A percentile compares a stretch with the other conserved stretches of the same genome.
These are phyloP conservation scores for Aspergillus oerlinghausenensis DNA, from an alignment of 2,329 filamentous ascomycete species.

Conservation along the genomic window DNA sequence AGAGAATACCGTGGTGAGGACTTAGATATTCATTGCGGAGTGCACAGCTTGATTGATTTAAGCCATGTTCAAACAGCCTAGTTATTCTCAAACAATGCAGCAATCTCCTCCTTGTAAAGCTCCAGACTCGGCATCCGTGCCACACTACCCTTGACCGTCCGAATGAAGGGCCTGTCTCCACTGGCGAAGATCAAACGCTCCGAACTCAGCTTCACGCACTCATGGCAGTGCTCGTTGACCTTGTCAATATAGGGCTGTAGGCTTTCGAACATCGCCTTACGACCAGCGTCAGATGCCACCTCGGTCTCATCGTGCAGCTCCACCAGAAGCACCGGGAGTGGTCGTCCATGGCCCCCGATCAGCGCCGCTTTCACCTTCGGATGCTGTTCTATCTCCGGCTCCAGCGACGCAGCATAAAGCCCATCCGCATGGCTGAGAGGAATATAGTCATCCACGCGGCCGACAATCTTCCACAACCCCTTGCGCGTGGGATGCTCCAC, in stretches of 20 bases:
- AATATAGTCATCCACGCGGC: constrained; percentile 17
- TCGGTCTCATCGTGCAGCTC: constrained; percentile 6
- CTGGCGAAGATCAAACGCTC: constrained; percentile 14
- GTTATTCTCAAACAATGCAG: constrained; percentile 2
- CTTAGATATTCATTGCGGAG: no score
- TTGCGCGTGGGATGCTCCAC: constrained; percentile 18
- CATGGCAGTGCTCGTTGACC: constrained; percentile 15
- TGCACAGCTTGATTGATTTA: neutral
- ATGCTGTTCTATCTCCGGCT: constrained; percentile 20
- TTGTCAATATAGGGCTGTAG: constrained; percentile 15
- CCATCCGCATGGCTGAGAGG: constrained; percentile 16
- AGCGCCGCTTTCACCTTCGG: constrained; percentile 15
- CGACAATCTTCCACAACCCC: constrained; percentile 22
- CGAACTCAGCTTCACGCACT: constrained; percentile 12
- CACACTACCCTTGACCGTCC: constrained; percentile 17
- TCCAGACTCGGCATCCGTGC: constrained; percentile 11
- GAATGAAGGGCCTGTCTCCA: constrained; percentile 15
- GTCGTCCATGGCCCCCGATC: constrained; percentile 18
- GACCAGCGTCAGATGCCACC: neutral
- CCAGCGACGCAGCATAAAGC: constrained; percentile 18
- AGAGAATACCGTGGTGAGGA: no score
- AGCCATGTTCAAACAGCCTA: neutral
- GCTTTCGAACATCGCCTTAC: neutral
- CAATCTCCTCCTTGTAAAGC: constrained; percentile 14
- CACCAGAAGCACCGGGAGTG: constrained; percentile 18